Percentiles rank a stretch among this genome's conserved stretches.
Conservation (phyloP, 2,329 filamentous ascomycete genomes). For the Blastomyces percursus region DNA sequence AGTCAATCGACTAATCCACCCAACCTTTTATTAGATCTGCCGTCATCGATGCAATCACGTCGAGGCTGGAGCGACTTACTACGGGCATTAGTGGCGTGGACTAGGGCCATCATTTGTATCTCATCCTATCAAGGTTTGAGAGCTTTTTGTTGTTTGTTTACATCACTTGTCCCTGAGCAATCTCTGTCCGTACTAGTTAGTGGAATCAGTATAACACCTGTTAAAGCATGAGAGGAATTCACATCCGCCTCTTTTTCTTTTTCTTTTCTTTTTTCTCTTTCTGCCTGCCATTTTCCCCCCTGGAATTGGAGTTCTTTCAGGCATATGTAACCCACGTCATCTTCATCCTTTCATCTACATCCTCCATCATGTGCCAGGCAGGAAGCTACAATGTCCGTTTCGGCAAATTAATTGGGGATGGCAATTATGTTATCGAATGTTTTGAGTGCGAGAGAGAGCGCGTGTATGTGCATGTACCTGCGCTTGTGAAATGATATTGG, state of each 20-base stretch:
- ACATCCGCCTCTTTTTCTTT: background rate
- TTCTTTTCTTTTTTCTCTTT: background rate
- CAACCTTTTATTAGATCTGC: slow-evolving; percentile 25
- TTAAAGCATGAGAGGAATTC: background rate
- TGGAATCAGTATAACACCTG: background rate
- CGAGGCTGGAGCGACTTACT: slow-evolving; percentile 31
- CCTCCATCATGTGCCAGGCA: background rate
- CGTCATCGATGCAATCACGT: slow-evolving; percentile 34
- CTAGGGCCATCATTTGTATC: background rate
- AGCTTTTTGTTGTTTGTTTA: background rate
- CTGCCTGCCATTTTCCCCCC: background rate
- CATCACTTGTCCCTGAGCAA: background rate
- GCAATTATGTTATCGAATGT: background rate
- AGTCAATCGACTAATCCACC: slow-evolving; percentile 8
- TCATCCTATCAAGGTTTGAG: background rate
- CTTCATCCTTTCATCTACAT: background rate
- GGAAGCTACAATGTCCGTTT: background rate
- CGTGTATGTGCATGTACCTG: background rate
- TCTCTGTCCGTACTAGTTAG: background rate
- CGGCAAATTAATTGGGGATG: background rate
- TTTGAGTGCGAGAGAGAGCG: background rate
- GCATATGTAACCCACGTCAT: background rate
- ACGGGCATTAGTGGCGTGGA: slow-evolving; percentile 19
- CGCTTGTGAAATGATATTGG: background rate
- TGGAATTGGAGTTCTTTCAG: background rate